Evolutionary conservation across 495 filamentous ascomycete species (phyloP).

Genomic region (Neurospora sp.): DNA sequence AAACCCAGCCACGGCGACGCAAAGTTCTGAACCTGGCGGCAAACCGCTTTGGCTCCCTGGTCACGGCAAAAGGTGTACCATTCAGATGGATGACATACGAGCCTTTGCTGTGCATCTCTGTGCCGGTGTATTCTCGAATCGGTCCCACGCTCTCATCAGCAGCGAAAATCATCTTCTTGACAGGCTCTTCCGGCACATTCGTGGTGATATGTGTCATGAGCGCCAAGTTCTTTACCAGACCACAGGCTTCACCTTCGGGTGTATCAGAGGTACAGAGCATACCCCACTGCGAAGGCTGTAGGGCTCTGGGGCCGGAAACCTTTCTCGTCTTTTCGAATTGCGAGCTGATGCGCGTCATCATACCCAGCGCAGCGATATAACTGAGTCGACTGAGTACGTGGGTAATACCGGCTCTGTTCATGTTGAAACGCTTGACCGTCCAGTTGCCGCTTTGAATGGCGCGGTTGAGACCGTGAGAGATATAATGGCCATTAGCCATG

Average conservation of each 20-base stretch:
- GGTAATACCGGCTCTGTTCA: conserved; percentile 94
- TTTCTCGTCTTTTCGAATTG: conserved; percentile 99
- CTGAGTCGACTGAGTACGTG: conserved; percentile 92
- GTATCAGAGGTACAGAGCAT: conserved; percentile 97
- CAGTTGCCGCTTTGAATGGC: conserved; percentile 96
- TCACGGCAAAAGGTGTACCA: conserved; percentile 81
- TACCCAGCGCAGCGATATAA: conserved; percentile 95
- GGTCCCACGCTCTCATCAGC: conserved; percentile 47
- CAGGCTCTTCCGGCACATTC: conserved; percentile 80
- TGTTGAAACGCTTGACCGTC: conserved; percentile 93
- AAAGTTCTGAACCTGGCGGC: conserved; percentile 71
- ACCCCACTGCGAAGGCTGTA: conserved; percentile 95
- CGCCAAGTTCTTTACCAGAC: conserved; percentile 95
- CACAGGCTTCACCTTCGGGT: conserved; percentile 95
- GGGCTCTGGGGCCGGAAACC: conserved; percentile 83
- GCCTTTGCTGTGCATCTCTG: conserved; percentile 73
- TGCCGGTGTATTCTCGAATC: conserved; percentile 60
- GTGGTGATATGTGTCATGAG: conserved; percentile 99
- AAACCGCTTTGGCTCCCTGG: conserved; percentile 72
- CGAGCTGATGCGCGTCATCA: conserved; percentile 98
- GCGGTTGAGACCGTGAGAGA: conserved; percentile 82
- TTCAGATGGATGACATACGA: conserved; percentile 89
- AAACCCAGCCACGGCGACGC: conserved; percentile 77
- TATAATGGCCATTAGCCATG: conserved; percentile 63
- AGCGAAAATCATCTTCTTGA: conserved; percentile 71